phyloP scores from a whole-genome alignment of 345 rosid genomes.

The Hypericum perforatum region DNA sequence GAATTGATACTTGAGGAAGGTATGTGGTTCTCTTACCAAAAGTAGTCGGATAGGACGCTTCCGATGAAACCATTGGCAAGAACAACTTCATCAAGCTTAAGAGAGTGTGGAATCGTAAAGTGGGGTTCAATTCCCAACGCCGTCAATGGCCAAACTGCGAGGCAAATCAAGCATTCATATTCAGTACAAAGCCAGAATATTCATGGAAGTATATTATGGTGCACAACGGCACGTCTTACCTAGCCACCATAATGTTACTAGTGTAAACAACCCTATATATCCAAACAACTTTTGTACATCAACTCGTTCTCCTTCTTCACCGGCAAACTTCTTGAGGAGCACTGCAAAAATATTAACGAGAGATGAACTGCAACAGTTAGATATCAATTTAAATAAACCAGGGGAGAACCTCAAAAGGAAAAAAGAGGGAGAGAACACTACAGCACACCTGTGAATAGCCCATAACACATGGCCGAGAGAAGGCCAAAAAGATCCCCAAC shows the following conservation, averaged over 20 bases:
- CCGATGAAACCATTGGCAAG: conserved; percentile 90
- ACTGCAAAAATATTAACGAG: conserved; percentile 40
- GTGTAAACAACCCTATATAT: conserved; percentile 88
- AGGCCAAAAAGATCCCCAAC: conserved; percentile 93
- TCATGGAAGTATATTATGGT: too few species aligned
- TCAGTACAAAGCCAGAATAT: too few species aligned
- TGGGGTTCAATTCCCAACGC: conserved; percentile 96
- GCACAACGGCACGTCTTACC: conserved; percentile 33
- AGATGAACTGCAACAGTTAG: conserved; percentile 8
- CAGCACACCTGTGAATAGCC: conserved; percentile 73
- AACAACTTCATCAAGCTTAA: conserved; percentile 85
- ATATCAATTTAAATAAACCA: neutral
- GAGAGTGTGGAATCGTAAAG: conserved; percentile 88
- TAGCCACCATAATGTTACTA: conserved; percentile 99
- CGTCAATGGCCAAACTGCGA: conserved; percentile 88
- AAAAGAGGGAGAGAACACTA: neutral
- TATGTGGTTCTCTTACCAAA: conserved; percentile 42
- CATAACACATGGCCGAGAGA: conserved; percentile 90
- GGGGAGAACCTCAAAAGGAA: neutral
- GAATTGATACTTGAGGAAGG: neutral
- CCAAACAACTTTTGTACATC: conserved; percentile 98
- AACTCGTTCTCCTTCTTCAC: conserved; percentile 89
- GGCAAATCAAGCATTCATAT: conserved; percentile 7
- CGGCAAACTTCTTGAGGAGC: conserved; percentile 90
- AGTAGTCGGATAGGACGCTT: conserved; percentile 95